Evolutionary conservation across 768 basidiomycete species (phyloP), one percentile per base, ranked within the genome.

Genomic region (Leccinum imitatum): DNA sequence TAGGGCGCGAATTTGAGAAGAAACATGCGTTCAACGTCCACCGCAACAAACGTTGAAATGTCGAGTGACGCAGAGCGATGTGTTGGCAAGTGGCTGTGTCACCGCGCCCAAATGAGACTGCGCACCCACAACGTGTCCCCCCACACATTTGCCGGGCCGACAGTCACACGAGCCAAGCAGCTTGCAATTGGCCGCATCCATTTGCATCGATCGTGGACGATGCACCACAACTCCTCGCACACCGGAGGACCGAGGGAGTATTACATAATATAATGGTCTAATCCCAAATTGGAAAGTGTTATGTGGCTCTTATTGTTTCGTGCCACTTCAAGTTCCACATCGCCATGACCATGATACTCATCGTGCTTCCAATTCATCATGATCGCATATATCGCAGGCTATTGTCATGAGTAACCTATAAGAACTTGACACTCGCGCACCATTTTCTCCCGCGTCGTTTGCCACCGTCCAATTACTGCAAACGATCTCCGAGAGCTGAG

Each of bases 401-500:
- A 68, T 71, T 64, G 69, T 70, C 51, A 31, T 17, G 4, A 3
- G 4, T 6, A 4, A 54, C 33, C 53, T 72, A 71, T 72, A 71
- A 71, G 60, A 63, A 25, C 39, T 8, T 15, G 23, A 27, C 31
- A 3, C n/a, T 41, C 30, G 2, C 23, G 2, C 25, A 9, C 4
- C 23, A 30, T 25, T 19, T 41, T 31, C 35, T 25, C 55, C 37
- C 23, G 57, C 54, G 56, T 31, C 39, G 51, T 56, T 50, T 50
- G 33, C 51, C 50, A 56, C 15, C 31, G 33, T 44, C n/a, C 53
- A 9, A 50, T 25, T 37, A 35, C 19, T 56, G 59, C 48, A 58
- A 67, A 37, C 63, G 59, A 63, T 33, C 70, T 70, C 68, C 58
- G 67, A 50, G 62, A 72, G 68, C 37, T 57, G 41, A 44, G 41